phyloP scores from a whole-genome alignment of 305 asterid species.

The Ruellia speciosa region DNA sequence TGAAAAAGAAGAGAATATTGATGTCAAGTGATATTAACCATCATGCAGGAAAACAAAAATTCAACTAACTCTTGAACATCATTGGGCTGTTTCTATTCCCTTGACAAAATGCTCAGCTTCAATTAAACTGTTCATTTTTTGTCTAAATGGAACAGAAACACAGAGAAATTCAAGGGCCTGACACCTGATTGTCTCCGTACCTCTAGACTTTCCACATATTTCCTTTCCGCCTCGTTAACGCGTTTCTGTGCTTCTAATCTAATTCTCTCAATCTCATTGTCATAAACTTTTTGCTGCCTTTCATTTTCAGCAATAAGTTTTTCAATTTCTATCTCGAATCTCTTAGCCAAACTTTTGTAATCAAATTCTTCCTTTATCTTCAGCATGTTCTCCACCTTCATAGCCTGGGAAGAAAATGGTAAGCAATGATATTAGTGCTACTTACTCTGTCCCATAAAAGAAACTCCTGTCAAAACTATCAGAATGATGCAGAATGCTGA shows the following conservation, averaged over 20 bases:
- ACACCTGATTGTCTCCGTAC: slow-evolving; percentile 26
- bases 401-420: slow-evolving; percentile 55
- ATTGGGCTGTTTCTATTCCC: background rate
- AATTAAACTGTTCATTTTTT: slow-evolving; percentile 8
- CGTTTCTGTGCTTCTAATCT: slow-evolving; percentile 77
- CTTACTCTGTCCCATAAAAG: slow-evolving; percentile 9
- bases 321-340: slow-evolving; percentile 87
- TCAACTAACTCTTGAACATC: slow-evolving; percentile 12
- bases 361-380: slow-evolving; percentile 95
- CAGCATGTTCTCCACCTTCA: slow-evolving; percentile 99
- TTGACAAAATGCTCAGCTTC: slow-evolving; percentile 6
- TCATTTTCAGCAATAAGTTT: slow-evolving; percentile 83
- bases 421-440: background rate
- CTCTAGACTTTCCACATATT: slow-evolving; percentile 69
- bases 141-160: slow-evolving; percentile 9
- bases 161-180: background rate
- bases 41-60: slow-evolving; percentile 4
- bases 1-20: slow-evolving; percentile 1
- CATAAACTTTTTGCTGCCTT: slow-evolving; percentile 73
- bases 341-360: slow-evolving; percentile 81
- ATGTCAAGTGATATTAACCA: no score
- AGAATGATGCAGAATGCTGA: slow-evolving; percentile 13
- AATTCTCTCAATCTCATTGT: slow-evolving; percentile 78
- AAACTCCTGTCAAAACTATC: slow-evolving; percentile 14
- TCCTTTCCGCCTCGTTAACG: slow-evolving; percentile 71